Evolutionary conservation across 208 protist species (phyloP), one percentile per base, ranked within the genome.

Genomic region (Tetramitus jugosus): DNA sequence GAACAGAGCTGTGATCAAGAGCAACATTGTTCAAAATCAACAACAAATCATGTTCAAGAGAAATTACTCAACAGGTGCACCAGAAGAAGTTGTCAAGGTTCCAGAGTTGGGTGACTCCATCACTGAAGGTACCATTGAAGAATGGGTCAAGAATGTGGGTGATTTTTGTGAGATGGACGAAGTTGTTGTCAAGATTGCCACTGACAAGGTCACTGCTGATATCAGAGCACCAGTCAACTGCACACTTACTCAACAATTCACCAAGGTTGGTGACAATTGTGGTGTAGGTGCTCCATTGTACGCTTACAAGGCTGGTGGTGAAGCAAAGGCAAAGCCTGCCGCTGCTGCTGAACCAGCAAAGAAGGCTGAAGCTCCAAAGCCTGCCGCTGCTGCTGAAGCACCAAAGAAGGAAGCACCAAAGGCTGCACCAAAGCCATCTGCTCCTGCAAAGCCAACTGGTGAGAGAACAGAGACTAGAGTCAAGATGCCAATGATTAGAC

Each of bases 81-180:
- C 14, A 31, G 72, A 77, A 1, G 23, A 79, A 45, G 76, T 75
- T n/a, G 42, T 96, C 75, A 92, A 92, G 35, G 94, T 98, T 2
- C 97, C 96, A 29, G 82, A 84, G 35, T 95, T 99, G 79, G 97
- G 95, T 60, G 97, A 99, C 83, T 98, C 96, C 20, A 98, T 99
- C 87, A 94, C 86, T 67, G 93, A 94, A 76, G 97, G 96, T 39
- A 97, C 94, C 72, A 87, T 99, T 53, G 91, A 92, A 49, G 84
- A 88, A 61, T 98, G 94, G 93, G 86, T 85, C 0, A 98, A 97
- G 85, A 92, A 92, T 65, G 91, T 95, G 46, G 96, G 96, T 52
- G 95, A 98, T 76, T 82, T 87, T 77, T 35, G 26, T 45, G 84
- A 89, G 7, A 90, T 94, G 81, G 97, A 99, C 83, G 94, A 98